These are phyloP conservation scores for Aspergillus quadricinctus DNA, from an alignment of 2,329 filamentous ascomycete species.

Conservation along the genomic window DNA sequence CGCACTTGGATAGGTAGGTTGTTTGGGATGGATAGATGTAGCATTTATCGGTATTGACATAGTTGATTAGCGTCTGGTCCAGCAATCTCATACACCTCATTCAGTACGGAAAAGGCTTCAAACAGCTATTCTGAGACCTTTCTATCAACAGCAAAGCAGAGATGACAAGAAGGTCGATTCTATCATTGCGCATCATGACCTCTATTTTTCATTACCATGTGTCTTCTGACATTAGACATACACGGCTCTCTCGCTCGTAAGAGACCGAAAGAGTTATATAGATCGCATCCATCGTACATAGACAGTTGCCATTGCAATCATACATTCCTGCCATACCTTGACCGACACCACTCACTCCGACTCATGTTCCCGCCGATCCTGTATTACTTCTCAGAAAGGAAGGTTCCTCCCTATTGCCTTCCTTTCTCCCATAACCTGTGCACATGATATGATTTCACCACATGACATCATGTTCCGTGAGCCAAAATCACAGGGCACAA, in stretches of 20 bases:
- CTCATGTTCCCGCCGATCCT: not conserved
- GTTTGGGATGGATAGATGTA: not conserved
- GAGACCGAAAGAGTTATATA: conserved; percentile 8
- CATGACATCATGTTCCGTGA: not conserved
- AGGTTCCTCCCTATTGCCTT: not conserved
- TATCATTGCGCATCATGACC: conserved; percentile 5
- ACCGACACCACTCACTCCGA: not conserved
- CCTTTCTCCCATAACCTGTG: not conserved
- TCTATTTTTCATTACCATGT: conserved; percentile 21
- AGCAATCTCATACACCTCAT: not conserved
- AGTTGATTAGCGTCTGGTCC: not conserved
- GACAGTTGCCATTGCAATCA: conserved; percentile 1
- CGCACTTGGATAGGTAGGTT: not conserved
- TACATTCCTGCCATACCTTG: conserved; percentile 1
- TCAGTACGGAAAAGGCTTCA: not conserved
- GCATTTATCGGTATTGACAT: not conserved
- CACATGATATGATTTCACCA: not conserved
- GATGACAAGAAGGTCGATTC: not conserved
- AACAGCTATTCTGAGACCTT: not conserved
- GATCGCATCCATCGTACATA: conserved; percentile 18
- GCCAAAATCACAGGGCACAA: not conserved
- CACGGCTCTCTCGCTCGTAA: conserved; percentile 4
- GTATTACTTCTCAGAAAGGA: not conserved
- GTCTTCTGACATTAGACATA: conserved; percentile 9
- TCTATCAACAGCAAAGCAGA: not conserved